Percentiles rank a stretch among this genome's conserved stretches.
phyloP scores from a whole-genome alignment of 768 basidiomycete species.

The Tubosaeta sp. region DNA sequence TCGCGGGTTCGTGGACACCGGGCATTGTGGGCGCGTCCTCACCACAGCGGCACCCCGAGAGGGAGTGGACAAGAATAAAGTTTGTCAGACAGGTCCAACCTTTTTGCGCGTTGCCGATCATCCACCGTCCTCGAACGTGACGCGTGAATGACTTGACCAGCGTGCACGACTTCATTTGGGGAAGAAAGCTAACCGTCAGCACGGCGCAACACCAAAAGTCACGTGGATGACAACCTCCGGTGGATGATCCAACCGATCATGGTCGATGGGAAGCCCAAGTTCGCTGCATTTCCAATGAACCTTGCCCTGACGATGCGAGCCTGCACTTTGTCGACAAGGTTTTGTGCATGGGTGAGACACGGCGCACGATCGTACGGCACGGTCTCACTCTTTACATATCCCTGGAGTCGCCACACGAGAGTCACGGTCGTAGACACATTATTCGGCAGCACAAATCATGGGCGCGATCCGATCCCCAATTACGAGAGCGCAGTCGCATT shows the following conservation, averaged over 20 bases:
- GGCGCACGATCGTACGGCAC: neutral
- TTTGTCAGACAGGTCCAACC: neutral
- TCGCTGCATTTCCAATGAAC: neutral
- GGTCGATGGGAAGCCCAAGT: neutral
- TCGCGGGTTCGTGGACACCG: neutral
- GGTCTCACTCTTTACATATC: neutral
- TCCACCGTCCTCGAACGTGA: neutral
- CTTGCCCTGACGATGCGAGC: neutral
- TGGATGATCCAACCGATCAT: neutral
- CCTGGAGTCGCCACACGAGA: neutral
- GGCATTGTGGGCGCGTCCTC: neutral
- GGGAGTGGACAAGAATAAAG: neutral
- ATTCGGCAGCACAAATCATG: neutral
- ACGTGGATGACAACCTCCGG: neutral
- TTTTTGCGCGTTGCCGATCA: neutral
- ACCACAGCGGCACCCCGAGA: neutral
- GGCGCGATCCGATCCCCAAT: slow-evolving; percentile 3
- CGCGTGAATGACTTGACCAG: neutral
- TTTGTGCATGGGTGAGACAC: too few species aligned
- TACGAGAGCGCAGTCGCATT: neutral
- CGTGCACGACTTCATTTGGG: neutral
- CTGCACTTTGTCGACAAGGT: too few species aligned
- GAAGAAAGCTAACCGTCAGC: neutral
- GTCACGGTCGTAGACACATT: neutral
- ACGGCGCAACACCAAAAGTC: neutral